Evolutionary conservation across 768 basidiomycete genomes (phyloP).

Genomic region (Kwoniella heveanensis): DNA sequence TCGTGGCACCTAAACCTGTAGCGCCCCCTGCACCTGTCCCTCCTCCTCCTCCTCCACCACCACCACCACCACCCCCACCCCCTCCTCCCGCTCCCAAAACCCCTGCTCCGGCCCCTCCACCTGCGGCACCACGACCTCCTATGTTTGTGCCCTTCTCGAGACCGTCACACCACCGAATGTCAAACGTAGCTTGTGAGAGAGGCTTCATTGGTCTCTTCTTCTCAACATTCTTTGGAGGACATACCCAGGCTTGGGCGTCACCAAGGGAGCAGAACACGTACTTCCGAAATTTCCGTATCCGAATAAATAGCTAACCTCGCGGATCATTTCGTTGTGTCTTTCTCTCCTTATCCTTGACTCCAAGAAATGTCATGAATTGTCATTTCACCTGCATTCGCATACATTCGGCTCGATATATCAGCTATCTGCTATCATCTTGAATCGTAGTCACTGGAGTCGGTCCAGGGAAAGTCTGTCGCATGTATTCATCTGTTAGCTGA

Average conservation of each 20-base stretch:
- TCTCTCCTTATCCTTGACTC: too few relatives aligned
- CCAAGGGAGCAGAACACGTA: conserved; percentile 22
- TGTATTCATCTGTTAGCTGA: background rate
- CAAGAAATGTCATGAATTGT: background rate
- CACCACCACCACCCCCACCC: too few relatives aligned
- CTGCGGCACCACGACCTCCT: conserved; percentile 4
- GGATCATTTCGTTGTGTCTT: background rate
- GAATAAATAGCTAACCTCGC: conserved; percentile 6
- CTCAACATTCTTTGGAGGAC: conserved; percentile 19
- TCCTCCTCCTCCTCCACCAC: conserved; percentile 1
- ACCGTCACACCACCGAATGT: conserved; percentile 1
- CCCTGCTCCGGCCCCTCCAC: background rate
- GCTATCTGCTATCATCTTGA: background rate
- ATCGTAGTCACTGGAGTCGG: background rate
- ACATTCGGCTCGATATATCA: background rate
- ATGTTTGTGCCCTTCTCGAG: conserved; percentile 1
- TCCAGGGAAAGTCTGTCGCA: background rate
- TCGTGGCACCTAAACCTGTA: conserved; percentile 6
- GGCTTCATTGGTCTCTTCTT: conserved; percentile 19
- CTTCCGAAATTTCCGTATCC: conserved; percentile 18
- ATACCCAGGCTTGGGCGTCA: conserved; percentile 14
- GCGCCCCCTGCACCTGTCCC: conserved; percentile 1
- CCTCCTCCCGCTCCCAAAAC: conserved; percentile 7
- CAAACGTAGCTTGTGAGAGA: conserved; percentile 12
- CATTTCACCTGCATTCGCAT: conserved; percentile 1